Evolutionary conservation across 345 rosid genomes (phyloP).

Genomic region (Acer saccharum): DNA sequence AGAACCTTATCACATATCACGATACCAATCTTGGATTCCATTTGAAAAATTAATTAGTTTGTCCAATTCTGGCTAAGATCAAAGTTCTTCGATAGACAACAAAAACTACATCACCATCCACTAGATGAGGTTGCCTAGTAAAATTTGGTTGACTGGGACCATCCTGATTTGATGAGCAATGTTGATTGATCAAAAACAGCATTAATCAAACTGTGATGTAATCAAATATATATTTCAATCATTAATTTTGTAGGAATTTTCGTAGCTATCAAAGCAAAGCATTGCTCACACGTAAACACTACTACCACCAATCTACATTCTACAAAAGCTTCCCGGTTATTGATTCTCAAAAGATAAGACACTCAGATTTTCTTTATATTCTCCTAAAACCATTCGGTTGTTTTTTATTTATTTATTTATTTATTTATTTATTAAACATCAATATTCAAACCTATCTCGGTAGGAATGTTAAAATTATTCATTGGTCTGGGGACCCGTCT

Average conservation of each 20-base stretch:
- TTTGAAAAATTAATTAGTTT: neutral
- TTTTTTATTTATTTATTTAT: no score
- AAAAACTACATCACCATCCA: constrained; percentile 8
- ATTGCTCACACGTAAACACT: neutral
- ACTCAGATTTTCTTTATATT: neutral
- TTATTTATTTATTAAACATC: no score
- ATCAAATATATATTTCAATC: neutral
- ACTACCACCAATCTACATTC: neutral
- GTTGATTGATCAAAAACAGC: neutral
- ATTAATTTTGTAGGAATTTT: neutral
- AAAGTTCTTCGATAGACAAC: neutral
- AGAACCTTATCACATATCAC: no score
- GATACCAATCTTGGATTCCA: neutral
- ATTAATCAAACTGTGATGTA: neutral
- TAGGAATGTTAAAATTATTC: no score
- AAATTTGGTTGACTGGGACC: constrained; percentile 5
- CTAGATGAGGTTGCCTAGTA: constrained; percentile 7
- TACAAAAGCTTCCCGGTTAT: neutral
- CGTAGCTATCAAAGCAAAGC: neutral
- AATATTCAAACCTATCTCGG: no score
- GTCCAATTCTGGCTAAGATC: constrained; percentile 2
- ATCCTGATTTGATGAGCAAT: neutral
- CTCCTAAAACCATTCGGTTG: neutral
- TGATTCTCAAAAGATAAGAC: neutral
- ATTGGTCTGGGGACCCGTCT: no score